Evolutionary conservation across 805 yeast genomes (phyloP), one percentile per base, ranked within the genome.

Genomic region (Priceomyces castillae): DNA sequence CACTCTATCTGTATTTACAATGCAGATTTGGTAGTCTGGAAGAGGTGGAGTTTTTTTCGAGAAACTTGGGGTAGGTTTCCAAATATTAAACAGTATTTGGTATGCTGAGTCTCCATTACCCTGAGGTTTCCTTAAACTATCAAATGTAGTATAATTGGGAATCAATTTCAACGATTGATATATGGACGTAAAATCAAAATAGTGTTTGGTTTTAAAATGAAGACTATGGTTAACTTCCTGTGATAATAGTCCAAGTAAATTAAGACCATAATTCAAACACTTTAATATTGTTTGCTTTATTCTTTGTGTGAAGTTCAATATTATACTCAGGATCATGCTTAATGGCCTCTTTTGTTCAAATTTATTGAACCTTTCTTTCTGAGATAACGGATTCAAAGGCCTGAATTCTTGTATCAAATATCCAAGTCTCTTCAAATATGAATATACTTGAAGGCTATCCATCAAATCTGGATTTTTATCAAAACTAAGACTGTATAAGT

Each of bases 61-160:
- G 66, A 86, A 90, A 2, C 69, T 63, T 0, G 86, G 74, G 2
- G 74, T 68, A 1, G 98, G 97, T 58, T 86, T 89, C 96, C 97
- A 90, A 2, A 87, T 86, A 53, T 84, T 73, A 53, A 71, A 90
- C 0, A 77, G 67, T 2, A 84, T 64, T 4, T 57, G 43, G 30
- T 59, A 62, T 2, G 46, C 36, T 5, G 44, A 34, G 9, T 25
- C 46, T 2, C 41, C 42, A 10, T 43, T 41, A 0, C 42, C 18
- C 7, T 34, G 22, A 6, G 30, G 33, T 33, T 34, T 41, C 19
- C 23, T 7, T 12, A 48, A 37, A 9, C 46, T 40, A 10, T 52
- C 57, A 33, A 35, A 51, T 7, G 51, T 42, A 9, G 49, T 37
- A 36, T 48, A 47, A 3, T 55, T 16, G 7, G 58, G 54, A 10